These are phyloP conservation scores for Sparassis latifolia DNA, from an alignment of 1,284 basidiomycete genomes.

Conservation along the genomic window DNA sequence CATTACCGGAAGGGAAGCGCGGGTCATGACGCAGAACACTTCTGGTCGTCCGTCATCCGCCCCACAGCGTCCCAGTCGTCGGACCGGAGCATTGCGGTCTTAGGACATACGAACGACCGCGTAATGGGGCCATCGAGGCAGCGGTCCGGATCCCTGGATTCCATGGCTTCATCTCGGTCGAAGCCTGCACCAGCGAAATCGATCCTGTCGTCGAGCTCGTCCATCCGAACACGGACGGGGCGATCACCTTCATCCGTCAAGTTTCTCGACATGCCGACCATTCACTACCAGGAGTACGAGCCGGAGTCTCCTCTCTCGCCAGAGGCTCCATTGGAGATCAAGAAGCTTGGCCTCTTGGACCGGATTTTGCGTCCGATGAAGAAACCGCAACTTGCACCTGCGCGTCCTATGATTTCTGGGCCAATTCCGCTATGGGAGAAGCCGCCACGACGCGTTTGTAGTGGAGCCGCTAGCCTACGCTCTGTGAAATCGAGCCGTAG, in stretches of 20 bases:
- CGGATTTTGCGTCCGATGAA: constrained; percentile 15
- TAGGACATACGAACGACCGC: constrained; percentile 18
- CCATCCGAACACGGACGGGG: constrained; percentile 26
- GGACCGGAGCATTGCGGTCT: constrained; percentile 10
- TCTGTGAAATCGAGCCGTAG: constrained; percentile 21
- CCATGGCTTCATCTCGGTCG: constrained; percentile 23
- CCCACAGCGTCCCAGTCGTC: constrained; percentile 19
- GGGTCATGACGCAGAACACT: constrained; percentile 15
- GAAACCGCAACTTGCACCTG: constrained; percentile 12
- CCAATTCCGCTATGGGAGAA: constrained; percentile 28
- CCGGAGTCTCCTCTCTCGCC: constrained; percentile 9
- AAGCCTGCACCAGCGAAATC: constrained; percentile 26
- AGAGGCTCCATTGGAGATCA: constrained; percentile 13
- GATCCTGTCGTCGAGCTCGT: constrained; percentile 25
- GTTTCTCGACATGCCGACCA: constrained; percentile 35
- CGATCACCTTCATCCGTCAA: constrained; percentile 36
- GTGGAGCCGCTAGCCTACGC: constrained; percentile 18
- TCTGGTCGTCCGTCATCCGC: constrained; percentile 22
- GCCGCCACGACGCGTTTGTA: constrained; percentile 13
- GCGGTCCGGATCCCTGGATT: constrained; percentile 23
- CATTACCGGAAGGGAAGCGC: constrained; percentile 9
- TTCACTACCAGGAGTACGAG: constrained; percentile 24
- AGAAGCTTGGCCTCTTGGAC: constrained; percentile 18
- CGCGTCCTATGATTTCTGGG: constrained; percentile 27
- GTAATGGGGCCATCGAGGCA: constrained; percentile 16